phyloP scores from a whole-genome alignment of 139 green algal genomes.

The Chlorella sp. region DNA sequence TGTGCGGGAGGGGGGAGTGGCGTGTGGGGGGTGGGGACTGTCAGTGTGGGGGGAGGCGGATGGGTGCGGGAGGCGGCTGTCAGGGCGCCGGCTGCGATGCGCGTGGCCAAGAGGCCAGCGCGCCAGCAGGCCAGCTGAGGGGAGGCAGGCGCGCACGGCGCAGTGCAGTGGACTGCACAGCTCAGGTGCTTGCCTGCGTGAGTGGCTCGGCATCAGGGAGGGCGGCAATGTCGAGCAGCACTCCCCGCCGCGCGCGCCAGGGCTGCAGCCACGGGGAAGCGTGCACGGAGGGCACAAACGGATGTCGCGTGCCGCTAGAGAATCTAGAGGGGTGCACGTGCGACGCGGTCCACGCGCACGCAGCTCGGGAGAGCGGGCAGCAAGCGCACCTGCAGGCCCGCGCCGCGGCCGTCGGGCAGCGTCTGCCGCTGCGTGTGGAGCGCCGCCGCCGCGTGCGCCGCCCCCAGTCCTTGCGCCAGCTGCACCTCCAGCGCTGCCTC shows the following conservation, averaged over 20 bases:
- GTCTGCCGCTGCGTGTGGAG: constrained; percentile 14
- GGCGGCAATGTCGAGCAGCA: constrained; percentile 73
- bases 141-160: background rate
- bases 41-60: background rate
- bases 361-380: too few relatives aligned
- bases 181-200: constrained; percentile 27
- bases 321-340: too few relatives aligned
- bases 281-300: too few relatives aligned
- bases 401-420: constrained; percentile 15
- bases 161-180: background rate
- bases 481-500: constrained; percentile 19
- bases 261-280: background rate
- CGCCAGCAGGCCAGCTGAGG: background rate
- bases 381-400: constrained; percentile 4
- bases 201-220: constrained; percentile 72
- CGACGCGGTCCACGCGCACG: too few relatives aligned
- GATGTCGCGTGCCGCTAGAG: too few relatives aligned
- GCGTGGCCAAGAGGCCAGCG: background rate
- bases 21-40: background rate
- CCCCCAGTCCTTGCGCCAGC: constrained; percentile 6
- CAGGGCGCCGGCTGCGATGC: background rate
- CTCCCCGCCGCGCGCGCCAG: constrained; percentile 62
- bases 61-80: background rate
- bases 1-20: constrained; percentile 20
- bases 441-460: constrained; percentile 5